Base-by-base conservation (phyloP, 495 filamentous ascomycete genomes). In the Aspergillus asperescens region DNA sequence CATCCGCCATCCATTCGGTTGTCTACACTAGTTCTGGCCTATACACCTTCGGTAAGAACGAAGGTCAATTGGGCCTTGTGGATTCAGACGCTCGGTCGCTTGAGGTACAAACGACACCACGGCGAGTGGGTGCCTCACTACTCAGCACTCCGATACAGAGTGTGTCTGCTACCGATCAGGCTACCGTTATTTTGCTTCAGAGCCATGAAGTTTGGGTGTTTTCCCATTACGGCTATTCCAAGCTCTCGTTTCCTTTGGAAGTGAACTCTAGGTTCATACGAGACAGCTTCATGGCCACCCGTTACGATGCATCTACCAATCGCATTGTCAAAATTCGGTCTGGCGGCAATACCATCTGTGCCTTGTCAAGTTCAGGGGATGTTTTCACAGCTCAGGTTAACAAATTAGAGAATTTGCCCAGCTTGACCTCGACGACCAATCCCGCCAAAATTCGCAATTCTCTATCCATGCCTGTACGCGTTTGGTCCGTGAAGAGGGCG, bases 11-110 rank as follows among this genome's bases (percentile, higher is more conserved):
- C 15, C 93, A 98, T 65, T 96, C 90, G 0, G 90, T 93, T 7
- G 89, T 88, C 4, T 87, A 93, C 60, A 96, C 88, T 4, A 73
- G 76, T 1, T 78, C 82, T 2, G 89, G 90, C 19, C 72, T 98
- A 5, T 98, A 87, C 63, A 95, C 89, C 4, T 98, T 94, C 75
- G 93, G 93, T 16, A 95, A 93, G 67, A 98, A 97, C 57, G 82
- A 94, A 57, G 93, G 93, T 19, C 93, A 98, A 59, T 79, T 98
- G 40, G 94, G 93, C 4, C 74, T 98, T 37, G 86, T 96, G 62
- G 94, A 96, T 63, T 91, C 93, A 10, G 92, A 97, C 67, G 90
- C 94, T 32, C 83, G 89, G 16, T 95, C 90, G 0, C 81, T 96
- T 13, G 87, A 91, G 52, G 71, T 81, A 15, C 93, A 98, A 64